Base-by-base conservation (phyloP, 768 basidiomycete genomes). In the Dioszegia hungarica region DNA sequence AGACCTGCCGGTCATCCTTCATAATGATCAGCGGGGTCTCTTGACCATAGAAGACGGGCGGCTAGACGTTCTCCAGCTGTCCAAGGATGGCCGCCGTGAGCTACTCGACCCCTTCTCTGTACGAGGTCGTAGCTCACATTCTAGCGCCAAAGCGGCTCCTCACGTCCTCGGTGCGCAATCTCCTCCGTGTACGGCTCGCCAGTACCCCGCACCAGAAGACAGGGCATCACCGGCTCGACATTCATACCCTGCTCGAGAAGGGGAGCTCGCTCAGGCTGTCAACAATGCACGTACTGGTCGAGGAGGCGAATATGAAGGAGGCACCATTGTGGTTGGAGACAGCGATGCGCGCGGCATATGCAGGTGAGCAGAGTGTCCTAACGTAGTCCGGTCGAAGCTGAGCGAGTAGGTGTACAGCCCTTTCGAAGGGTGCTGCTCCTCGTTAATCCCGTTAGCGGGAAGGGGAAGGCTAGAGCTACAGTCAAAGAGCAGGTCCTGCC, bases 371-470 rank as follows among this genome's bases (percentile, higher is more conserved):
- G n/a, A n/a, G n/a, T n/a, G n/a, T n/a, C n/a, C n/a, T n/a, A n/a
- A n/a, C n/a, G n/a, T n/a, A n/a, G n/a, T 34, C 5, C 19, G 25
- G 24, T 34, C 8, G 11, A 20, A 11, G 46, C 24, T 39, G 39
- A 38, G 27, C n/a, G 38, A 19, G 2, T 29, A 75, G 68, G 54
- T 12, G 56, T 60, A 14, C 57, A 69, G 36, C 70, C 63, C n/a
- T 55, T 48, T 22, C 54, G 72, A 37, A 50, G 59, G 47, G 60
- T 75, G 3, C 47, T 74, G 24, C 36, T 77, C 0, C 48, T 77
- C 2, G 68, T 75, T 53, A 77, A 77, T 52, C 76, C 76, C 22
- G 62, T 76, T 5, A 75, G 76, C 45, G 76, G 76, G 0, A 77
- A 75, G 41, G 75, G 75, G 1, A 75, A 75, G 46, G 67, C 68